Evolutionary conservation across 2,329 filamentous ascomycete species (phyloP).

Genomic region (Phoma herbarum): DNA sequence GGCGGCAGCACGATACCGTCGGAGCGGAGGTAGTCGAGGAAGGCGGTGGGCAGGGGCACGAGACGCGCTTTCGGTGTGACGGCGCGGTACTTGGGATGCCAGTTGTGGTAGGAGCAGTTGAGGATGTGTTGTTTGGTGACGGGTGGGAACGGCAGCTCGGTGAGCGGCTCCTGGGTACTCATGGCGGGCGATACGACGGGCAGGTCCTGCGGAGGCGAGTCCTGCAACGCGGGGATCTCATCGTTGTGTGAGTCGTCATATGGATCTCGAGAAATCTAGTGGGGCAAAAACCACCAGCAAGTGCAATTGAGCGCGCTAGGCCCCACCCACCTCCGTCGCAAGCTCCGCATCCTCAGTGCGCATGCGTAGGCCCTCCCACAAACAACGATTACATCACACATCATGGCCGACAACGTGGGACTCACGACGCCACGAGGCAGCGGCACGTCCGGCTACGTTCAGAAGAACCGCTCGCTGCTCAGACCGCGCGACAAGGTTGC

Average conservation of each 20-base stretch:
- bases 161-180: constrained; percentile 33
- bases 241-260: constrained; percentile 37
- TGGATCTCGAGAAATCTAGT: constrained; percentile 33
- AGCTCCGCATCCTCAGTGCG: constrained; percentile 25
- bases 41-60: constrained; percentile 76
- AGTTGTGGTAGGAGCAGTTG: constrained; percentile 92
- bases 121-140: constrained; percentile 87
- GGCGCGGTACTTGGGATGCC: constrained; percentile 85
- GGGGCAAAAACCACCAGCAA: constrained; percentile 30
- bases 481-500: constrained; percentile 80
- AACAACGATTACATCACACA: constrained; percentile 13
- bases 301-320: constrained; percentile 25
- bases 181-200: constrained; percentile 31
- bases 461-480: constrained; percentile 91
- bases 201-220: neutral
- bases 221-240: constrained; percentile 24
- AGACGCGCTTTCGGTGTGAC: constrained; percentile 87
- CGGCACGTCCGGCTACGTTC: constrained; percentile 96
- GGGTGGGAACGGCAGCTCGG: constrained; percentile 76
- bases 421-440: constrained; percentile 93
- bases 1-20: constrained; percentile 91
- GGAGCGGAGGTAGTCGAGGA: constrained; percentile 86
- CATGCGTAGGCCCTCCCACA: neutral
- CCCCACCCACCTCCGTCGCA: constrained; percentile 37
- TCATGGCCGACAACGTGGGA: constrained; percentile 96